Evolutionary conservation across 139 green algal species (phyloP), one percentile per base, ranked within the genome.

Genomic region (Nannochloris sp.): DNA sequence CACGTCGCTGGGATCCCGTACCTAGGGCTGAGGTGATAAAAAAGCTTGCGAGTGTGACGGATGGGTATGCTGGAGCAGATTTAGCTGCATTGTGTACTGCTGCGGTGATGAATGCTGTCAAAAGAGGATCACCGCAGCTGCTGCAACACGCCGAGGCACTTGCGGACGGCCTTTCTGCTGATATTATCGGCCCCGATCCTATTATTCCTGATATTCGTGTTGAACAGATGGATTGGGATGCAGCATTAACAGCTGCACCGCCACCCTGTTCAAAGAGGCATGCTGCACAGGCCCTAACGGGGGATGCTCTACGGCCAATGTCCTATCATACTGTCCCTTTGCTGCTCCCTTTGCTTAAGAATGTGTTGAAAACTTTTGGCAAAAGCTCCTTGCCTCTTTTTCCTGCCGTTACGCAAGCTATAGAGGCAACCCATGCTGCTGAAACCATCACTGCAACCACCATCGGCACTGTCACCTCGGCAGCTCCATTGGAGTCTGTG

Each of bases 1-100:
- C 81, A 6, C n/a, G n/a, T n/a, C n/a, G n/a, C n/a, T 60, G 58
- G 51, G 8, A 25, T 31, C 12, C 13, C 32, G 30, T 9, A 27
- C 58, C 25, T 60, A 75, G 54, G 32, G 66, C 29, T 29, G 37
- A 45, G 12, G 37, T 45, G 9, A 19, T 45, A 12, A 12, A 9
- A 19, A 45, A 57, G 12, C 38, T 92, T 34, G 84, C 81, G 4
- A 71, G 60, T 4, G 61, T 67, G 1, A 84, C 84, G 13, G 77
- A 88, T 33, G 85, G 85, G 9, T 89, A 60, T 63, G 85, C 84
- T 13, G 86, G 87, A 19, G 87, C 87, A 1, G 87, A 95, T 71
- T 74, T 95, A 34, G 60, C 78, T 13, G 81, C 81, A 1, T 77
- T 95, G 2, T 80, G 73, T 46, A 71, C 74, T 2, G 73, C 70